Base-by-base conservation (phyloP, 805 yeast genomes). In the Scheffersomyces stipitis region DNA sequence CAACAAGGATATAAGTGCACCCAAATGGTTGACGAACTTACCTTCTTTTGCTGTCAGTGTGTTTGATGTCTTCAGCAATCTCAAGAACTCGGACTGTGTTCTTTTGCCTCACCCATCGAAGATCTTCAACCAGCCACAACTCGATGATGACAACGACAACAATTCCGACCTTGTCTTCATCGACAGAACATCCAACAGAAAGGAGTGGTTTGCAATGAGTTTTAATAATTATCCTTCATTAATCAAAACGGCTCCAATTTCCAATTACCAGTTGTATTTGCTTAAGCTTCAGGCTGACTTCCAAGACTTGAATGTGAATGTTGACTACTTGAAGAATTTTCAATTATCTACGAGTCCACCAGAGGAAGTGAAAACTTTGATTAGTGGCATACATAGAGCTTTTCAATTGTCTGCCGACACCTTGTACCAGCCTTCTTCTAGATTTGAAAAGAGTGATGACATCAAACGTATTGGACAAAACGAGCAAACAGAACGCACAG, bases 171-270 rank as follows among this genome's bases (percentile, higher is more conserved):
- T 66, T 26, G 80, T 82, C 2, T 83, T 91, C 8, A 81, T 81
- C 48, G 69, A 91, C 26, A 86, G 80, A 40, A 72, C 80, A 20
- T 78, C 89, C 0, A 68, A 66, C 20, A 81, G 83, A 3, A 71
- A 83, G 1, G 69, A 67, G 45, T 90, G 96, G 96, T 86, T 76
- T 66, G 96, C 96, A 3, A 71, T 91, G 76, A 84, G 95, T 15
- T 84, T 81, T 47, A 56, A 62, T 16, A 73, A 80, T 47, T 91
- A 83, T 55, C 96, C 96, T 0, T 81, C 95, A 0, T 61, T 91
- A 33, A 88, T 91, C 6, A 77, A 79, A 38, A 76, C 87, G 5
- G 93, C 96, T 0, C 91, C 95, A 0, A 51, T 75, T 1, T 83
- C 96, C 0, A 69, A 75, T 34, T 88, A 83, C 62, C 80, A 75